phyloP scores from a whole-genome alignment of 2,329 filamentous ascomycete species.

The Aspergillus sp. region DNA sequence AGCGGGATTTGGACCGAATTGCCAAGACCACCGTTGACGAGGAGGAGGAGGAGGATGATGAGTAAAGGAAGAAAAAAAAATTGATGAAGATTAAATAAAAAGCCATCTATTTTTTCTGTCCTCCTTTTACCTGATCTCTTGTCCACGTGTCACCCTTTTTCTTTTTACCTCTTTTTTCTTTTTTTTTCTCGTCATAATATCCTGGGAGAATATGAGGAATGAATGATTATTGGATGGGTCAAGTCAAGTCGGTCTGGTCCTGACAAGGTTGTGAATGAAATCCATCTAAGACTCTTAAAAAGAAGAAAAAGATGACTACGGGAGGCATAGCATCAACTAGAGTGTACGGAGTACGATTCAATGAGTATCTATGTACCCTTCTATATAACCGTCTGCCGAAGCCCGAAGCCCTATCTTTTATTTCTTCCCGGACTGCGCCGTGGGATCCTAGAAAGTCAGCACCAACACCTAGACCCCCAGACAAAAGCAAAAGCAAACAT shows the following conservation, averaged over 20 bases:
- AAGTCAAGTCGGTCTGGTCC: neutral
- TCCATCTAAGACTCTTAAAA: neutral
- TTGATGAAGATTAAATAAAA: slow-evolving; percentile 15
- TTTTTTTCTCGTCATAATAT: slow-evolving; percentile 10
- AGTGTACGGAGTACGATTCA: too few relatives aligned
- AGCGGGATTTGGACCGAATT: slow-evolving; percentile 97
- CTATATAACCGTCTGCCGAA: too few relatives aligned
- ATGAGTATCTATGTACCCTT: too few relatives aligned
- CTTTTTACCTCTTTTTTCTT: slow-evolving; percentile 17
- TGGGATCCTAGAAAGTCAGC: slow-evolving; percentile 20
- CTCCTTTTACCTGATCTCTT: slow-evolving; percentile 6
- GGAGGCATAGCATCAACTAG: too few relatives aligned
- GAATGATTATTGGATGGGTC: neutral
- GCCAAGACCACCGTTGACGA: slow-evolving; percentile 60
- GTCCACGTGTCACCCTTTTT: slow-evolving; percentile 8
- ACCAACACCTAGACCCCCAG: neutral
- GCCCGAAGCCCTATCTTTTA: slow-evolving; percentile 4
- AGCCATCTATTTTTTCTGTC: slow-evolving; percentile 13
- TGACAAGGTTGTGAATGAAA: neutral
- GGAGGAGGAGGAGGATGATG: slow-evolving; percentile 38
- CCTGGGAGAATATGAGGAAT: slow-evolving; percentile 1
- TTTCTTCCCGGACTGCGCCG: slow-evolving; percentile 28
- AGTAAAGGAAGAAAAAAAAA: slow-evolving; percentile 37
- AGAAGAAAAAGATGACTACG: too few relatives aligned
- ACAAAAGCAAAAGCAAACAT: slow-evolving; percentile 7